A percentile compares a stretch with the other conserved stretches of the same genome.
phyloP scores from a whole-genome alignment of 768 basidiomycete species.

The Dacryopinax primogenitus region DNA sequence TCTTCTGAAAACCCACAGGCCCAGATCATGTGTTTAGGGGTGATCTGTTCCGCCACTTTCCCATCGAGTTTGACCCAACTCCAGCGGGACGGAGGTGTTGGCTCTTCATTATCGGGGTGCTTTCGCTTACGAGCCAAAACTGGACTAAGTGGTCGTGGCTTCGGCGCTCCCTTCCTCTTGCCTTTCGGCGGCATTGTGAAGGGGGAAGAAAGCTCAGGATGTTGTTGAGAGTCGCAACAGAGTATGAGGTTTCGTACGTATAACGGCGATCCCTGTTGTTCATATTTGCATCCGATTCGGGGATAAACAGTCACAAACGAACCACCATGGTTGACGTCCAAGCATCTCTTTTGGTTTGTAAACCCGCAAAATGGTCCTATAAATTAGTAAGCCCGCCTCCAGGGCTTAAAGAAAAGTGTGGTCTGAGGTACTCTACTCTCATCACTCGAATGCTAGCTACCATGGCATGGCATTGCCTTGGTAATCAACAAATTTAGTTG shows the following conservation, averaged over 20 bases:
- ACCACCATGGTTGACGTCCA: too few relatives aligned
- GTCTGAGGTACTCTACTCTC: too few relatives aligned
- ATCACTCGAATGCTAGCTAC: constrained; percentile 1
- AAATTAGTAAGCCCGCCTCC: too few relatives aligned
- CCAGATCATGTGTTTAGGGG: constrained; percentile 17
- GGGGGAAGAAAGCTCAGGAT: background rate
- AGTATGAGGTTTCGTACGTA: too few relatives aligned
- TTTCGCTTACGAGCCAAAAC: background rate
- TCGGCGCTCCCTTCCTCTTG: background rate
- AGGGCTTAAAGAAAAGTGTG: too few relatives aligned
- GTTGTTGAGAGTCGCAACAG: background rate
- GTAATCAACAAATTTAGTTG: constrained; percentile 9
- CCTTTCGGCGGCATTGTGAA: background rate
- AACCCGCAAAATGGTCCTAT: too few relatives aligned
- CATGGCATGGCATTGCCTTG: constrained; percentile 4
- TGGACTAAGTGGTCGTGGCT: background rate
- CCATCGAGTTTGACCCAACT: constrained; percentile 21
- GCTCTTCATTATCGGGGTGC: background rate
- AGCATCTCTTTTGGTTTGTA: too few relatives aligned
- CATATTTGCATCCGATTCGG: too few relatives aligned
- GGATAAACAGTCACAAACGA: too few relatives aligned
- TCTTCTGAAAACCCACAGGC: constrained; percentile 19
- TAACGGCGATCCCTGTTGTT: too few relatives aligned
- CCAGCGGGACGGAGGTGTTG: constrained; percentile 14
- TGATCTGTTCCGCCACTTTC: constrained; percentile 16